Conservation (phyloP, 129 eudicot genomes). For the Artemisia annua region DNA sequence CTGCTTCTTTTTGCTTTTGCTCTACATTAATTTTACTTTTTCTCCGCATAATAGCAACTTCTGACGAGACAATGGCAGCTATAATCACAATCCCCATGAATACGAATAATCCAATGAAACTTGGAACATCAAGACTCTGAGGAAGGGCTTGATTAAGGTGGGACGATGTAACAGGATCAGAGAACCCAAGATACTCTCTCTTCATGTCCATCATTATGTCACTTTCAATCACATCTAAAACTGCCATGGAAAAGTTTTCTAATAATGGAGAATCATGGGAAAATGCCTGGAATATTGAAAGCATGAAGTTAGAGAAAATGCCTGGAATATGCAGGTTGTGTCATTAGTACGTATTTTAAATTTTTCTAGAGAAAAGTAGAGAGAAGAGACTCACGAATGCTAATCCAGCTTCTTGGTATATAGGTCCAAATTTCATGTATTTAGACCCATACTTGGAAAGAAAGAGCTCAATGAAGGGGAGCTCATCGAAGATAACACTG, state of each 20-base stretch:
- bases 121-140: conserved; percentile 11
- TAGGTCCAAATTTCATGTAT: background rate
- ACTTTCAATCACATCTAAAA: conserved; percentile 18
- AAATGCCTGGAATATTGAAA: conserved; percentile 10
- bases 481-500: conserved; percentile 10
- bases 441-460: conserved; percentile 14
- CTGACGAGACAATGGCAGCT: conserved; percentile 4
- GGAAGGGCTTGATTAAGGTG: background rate
- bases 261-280: conserved; percentile 14
- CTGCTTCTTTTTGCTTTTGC: no score
- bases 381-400: no score
- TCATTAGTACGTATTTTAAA: no score
- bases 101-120: conserved; percentile 16
- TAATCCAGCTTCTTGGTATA: no score
- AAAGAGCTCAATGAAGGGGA: conserved; percentile 18
- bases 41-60: background rate
- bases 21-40: background rate
- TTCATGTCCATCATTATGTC: conserved; percentile 8
- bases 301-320: background rate
- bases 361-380: no score
- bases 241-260: conserved; percentile 2
- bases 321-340: no score
- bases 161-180: background rate
- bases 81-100: conserved; percentile 14
- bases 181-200: background rate